A percentile compares a stretch with the other conserved stretches of the same genome.
phyloP scores from a whole-genome alignment of 2,329 filamentous ascomycete genomes.

The Elsinoe australis region DNA sequence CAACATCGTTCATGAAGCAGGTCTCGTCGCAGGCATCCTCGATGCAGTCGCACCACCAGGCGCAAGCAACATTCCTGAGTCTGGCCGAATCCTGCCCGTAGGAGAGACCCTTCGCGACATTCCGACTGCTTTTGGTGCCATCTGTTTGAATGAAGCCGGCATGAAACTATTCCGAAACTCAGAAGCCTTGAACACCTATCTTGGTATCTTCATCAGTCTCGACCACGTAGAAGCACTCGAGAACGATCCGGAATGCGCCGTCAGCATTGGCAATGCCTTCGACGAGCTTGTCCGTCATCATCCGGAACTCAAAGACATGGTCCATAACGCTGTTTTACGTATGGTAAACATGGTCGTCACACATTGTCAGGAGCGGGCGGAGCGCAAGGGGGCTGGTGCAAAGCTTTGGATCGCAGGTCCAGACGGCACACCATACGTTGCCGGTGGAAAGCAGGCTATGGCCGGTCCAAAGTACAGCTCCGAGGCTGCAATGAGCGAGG shows the following conservation, averaged over 20 bases:
- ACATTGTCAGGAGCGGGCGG: conserved; percentile 63
- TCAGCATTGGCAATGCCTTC: conserved; percentile 71
- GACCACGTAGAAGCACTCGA: conserved; percentile 80
- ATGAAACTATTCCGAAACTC: conserved; percentile 83
- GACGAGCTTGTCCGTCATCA: conserved; percentile 95
- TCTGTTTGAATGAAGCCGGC: conserved; percentile 81
- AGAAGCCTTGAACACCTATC: conserved; percentile 72
- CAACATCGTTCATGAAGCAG: conserved; percentile 87
- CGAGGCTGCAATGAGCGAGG: neutral
- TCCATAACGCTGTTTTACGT: conserved; percentile 76
- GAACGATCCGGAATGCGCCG: conserved; percentile 62
- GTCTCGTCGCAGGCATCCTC: conserved; percentile 77
- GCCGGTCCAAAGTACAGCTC: conserved; percentile 25
- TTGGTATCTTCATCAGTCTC: conserved; percentile 94
- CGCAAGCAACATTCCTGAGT: conserved; percentile 32
- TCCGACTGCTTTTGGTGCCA: conserved; percentile 81
- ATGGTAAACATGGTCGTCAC: conserved; percentile 79
- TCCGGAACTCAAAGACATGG: conserved; percentile 68
- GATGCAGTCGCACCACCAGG: conserved; percentile 58
- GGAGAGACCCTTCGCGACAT: conserved; percentile 81
- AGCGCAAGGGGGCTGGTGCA: conserved; percentile 63
- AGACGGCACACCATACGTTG: conserved; percentile 50
- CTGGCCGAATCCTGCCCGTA: conserved; percentile 73
- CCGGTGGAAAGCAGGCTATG: conserved; percentile 46
- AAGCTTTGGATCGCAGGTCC: conserved; percentile 61